These are phyloP conservation scores for Colletotrichum sp. DNA, from an alignment of 2,329 filamentous ascomycete genomes.

Conservation along the genomic window DNA sequence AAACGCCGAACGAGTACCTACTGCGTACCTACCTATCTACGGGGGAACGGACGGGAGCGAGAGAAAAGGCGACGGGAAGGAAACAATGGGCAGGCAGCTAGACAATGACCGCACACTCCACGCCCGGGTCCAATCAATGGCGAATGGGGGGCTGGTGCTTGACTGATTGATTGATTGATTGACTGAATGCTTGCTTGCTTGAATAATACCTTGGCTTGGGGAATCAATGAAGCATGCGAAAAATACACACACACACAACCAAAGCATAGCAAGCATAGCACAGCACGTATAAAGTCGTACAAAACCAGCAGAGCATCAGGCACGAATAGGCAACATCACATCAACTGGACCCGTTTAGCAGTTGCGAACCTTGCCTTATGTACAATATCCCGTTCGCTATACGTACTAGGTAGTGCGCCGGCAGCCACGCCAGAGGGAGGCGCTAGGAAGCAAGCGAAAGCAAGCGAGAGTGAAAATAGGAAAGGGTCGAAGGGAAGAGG, in stretches of 20 bases:
- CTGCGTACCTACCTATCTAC: too few species aligned
- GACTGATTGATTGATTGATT: too few species aligned
- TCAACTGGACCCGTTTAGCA: too few species aligned
- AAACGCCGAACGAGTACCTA: neutral
- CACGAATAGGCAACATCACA: neutral
- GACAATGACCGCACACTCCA: neutral
- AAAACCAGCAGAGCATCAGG: neutral
- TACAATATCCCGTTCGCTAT: neutral
- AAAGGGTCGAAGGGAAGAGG: neutral
- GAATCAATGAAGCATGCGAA: neutral
- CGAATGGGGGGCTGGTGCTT: neutral
- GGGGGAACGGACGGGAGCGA: neutral
- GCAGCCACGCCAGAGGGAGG: neutral
- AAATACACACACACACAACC: neutral
- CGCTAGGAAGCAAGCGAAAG: slow-evolving; percentile 16
- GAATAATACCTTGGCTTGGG: too few species aligned
- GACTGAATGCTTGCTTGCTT: too few species aligned
- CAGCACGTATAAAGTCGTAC: neutral
- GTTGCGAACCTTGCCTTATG: neutral
- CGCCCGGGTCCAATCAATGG: neutral
- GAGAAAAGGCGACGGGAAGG: neutral
- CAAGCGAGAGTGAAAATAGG: neutral
- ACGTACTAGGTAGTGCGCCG: neutral
- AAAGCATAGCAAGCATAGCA: neutral
- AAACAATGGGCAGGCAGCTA: neutral